Percentiles rank a stretch among this genome's conserved stretches.
Evolutionary conservation across 1,139 yeast genomes (phyloP).

Genomic region (Blastobotrys persicus): DNA sequence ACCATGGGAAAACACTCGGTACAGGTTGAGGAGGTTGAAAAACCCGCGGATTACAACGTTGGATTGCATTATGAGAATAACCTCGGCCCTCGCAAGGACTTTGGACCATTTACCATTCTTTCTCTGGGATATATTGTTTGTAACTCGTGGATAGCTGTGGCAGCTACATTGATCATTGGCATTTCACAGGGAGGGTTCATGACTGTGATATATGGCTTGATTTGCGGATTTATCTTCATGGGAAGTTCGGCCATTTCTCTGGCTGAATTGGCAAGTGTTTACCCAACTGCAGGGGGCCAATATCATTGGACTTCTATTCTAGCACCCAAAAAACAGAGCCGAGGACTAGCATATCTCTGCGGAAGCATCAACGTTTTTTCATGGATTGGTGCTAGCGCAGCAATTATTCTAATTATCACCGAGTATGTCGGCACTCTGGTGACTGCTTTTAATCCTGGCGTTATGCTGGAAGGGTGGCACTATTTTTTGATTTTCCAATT

Average conservation of each 20-base stretch:
- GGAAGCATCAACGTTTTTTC: conserved; percentile 46
- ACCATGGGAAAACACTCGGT: not conserved
- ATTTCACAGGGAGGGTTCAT: conserved; percentile 41
- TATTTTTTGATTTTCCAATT: conserved; percentile 3
- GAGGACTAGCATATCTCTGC: conserved; percentile 51
- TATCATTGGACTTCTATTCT: conserved; percentile 58
- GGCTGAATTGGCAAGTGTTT: conserved; percentile 52
- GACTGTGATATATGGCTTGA: conserved; percentile 70
- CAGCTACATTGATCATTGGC: conserved; percentile 33
- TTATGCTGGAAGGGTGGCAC: conserved; percentile 1
- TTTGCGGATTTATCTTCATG: conserved; percentile 52
- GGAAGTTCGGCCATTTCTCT: conserved; percentile 47
- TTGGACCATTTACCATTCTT: conserved; percentile 5
- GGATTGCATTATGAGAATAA: conserved; percentile 8
- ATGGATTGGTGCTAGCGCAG: conserved; percentile 35
- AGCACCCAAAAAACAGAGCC: conserved; percentile 49
- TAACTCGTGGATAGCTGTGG: conserved; percentile 41
- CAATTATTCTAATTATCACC: conserved; percentile 2
- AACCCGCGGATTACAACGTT: not conserved
- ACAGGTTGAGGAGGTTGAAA: not conserved
- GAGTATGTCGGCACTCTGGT: conserved; percentile 6
- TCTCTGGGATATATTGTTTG: conserved; percentile 37
- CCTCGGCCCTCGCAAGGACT: conserved; percentile 5
- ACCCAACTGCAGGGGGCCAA: conserved; percentile 60
- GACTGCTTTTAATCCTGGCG: not conserved